These are phyloP conservation scores for Silene uniflora DNA, from an alignment of 148 eudicot genomes.

Conservation along the genomic window DNA sequence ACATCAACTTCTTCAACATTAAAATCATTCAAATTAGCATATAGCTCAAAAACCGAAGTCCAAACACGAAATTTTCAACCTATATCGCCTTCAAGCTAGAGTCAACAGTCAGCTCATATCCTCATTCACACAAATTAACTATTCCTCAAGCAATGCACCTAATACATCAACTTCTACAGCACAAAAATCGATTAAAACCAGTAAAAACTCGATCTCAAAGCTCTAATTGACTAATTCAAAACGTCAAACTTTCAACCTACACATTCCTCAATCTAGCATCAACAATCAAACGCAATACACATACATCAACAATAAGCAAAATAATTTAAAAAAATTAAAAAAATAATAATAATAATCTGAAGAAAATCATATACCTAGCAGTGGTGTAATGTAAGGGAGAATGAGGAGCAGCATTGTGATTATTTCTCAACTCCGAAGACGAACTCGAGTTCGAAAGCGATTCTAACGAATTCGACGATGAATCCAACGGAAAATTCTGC, in stretches of 20 bases:
- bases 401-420: constrained; percentile 34
- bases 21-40: background rate
- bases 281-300: constrained; percentile 8
- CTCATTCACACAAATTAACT: background rate
- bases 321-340: too few species aligned
- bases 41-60: background rate
- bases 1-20: background rate
- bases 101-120: constrained; percentile 1
- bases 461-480: constrained; percentile 30
- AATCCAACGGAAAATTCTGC: constrained; percentile 19
- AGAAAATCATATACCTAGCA: constrained; percentile 18
- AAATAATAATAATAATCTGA: background rate
- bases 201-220: background rate
- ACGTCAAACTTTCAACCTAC: background rate
- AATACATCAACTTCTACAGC: background rate
- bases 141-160: background rate
- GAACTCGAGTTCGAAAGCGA: constrained; percentile 31
- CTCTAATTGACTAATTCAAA: background rate
- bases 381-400: constrained; percentile 27
- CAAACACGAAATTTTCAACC: background rate
- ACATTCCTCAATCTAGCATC: background rate
- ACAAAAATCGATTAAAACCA: background rate
- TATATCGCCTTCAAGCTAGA: background rate
- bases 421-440: constrained; percentile 24
- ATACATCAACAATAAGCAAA: background rate